A percentile compares a stretch with the other conserved stretches of the same genome.
These are phyloP conservation scores for Spinacia oleracea DNA, from an alignment of 179 eudicot species.

Conservation along the genomic window DNA sequence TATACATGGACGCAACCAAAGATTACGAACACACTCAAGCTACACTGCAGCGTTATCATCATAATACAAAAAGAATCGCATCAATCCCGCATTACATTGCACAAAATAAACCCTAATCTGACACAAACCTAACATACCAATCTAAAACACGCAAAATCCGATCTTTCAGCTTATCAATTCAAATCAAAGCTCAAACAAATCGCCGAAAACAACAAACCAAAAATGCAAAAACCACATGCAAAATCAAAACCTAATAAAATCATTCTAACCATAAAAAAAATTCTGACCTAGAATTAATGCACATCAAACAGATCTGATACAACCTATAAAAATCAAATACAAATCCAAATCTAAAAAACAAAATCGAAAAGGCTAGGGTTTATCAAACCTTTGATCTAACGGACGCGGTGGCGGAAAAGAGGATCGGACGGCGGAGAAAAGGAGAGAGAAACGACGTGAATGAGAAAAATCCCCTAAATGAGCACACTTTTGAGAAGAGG, in stretches of 20 bases:
- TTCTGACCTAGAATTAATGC: background rate
- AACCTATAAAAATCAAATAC: background rate
- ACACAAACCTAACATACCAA: background rate
- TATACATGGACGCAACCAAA: too few species aligned
- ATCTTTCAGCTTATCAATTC: background rate
- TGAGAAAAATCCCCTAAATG: background rate
- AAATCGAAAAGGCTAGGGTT: slow-evolving; percentile 5
- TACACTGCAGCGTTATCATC: background rate
- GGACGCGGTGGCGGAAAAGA: background rate
- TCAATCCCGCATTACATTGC: background rate
- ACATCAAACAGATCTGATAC: background rate
- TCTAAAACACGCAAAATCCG: background rate
- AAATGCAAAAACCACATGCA: background rate
- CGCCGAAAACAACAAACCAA: background rate
- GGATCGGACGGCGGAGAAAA: slow-evolving; percentile 15
- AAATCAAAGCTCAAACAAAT: background rate
- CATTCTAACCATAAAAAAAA: background rate
- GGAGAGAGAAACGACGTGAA: slow-evolving; percentile 9
- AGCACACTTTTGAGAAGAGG: background rate
- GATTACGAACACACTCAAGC: too few species aligned
- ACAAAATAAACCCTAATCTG: background rate
- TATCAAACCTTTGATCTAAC: background rate
- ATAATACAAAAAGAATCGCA: background rate
- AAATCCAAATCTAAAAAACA: background rate
- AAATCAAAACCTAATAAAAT: background rate